A percentile compares a stretch with the other conserved stretches of the same genome.
Evolutionary conservation across 2,329 filamentous ascomycete species (phyloP).

Genomic region (Penicillium sp.): DNA sequence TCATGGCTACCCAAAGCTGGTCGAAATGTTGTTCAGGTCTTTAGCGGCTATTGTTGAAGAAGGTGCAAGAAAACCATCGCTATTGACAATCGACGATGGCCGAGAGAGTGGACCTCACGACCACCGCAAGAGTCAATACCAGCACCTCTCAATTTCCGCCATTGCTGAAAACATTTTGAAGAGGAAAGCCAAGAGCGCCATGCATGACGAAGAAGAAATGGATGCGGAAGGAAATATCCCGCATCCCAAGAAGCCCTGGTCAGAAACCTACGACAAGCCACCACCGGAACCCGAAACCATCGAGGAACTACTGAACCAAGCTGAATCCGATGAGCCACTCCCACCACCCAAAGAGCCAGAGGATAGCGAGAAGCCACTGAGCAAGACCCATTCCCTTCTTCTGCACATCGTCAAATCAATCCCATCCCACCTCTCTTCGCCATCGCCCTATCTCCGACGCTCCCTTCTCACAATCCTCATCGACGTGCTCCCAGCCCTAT

Average conservation of each 20-base stretch:
- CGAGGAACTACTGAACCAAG: constrained; percentile 35
- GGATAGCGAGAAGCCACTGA: constrained; percentile 61
- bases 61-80: constrained; percentile 60
- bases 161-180: constrained; percentile 36
- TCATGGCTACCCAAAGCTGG: constrained; percentile 85
- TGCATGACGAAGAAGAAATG: constrained; percentile 20
- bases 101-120: constrained; percentile 22
- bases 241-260: constrained; percentile 38
- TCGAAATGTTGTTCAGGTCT: constrained; percentile 81
- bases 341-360: constrained; percentile 49
- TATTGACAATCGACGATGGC: constrained; percentile 46
- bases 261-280: constrained; percentile 26
- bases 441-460: constrained; percentile 74
- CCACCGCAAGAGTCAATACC: constrained; percentile 32
- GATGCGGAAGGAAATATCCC: constrained; percentile 24
- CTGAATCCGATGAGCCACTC: constrained; percentile 36
- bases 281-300: constrained; percentile 30
- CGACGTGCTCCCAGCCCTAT: constrained; percentile 70
- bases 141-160: constrained; percentile 32
- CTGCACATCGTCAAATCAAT: constrained; percentile 79
- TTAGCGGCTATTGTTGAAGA: constrained; percentile 81
- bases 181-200: constrained; percentile 33
- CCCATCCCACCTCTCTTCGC: constrained; percentile 86
- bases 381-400: constrained; percentile 78
- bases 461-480: constrained; percentile 75